Conservation (phyloP, 2,329 filamentous ascomycete genomes). For the Pseudocercospora macadamiae region DNA sequence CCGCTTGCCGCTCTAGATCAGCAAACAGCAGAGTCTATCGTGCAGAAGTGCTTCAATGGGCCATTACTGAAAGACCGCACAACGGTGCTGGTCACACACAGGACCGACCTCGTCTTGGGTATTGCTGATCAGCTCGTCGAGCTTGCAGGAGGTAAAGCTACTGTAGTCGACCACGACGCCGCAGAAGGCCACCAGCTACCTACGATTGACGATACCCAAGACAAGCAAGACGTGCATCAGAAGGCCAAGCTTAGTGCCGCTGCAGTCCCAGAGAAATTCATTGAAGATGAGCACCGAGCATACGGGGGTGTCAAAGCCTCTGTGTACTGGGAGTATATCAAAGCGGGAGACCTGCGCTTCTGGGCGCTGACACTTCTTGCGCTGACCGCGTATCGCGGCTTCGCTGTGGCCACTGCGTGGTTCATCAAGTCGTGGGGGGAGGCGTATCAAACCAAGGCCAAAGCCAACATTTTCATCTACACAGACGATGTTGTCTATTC, state of each 20-base stretch:
- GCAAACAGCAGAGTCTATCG: slow-evolving; percentile 65
- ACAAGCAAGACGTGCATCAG: slow-evolving; percentile 32
- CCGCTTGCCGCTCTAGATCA: slow-evolving; percentile 56
- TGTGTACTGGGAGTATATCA: slow-evolving; percentile 85
- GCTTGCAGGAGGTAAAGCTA: slow-evolving; percentile 63
- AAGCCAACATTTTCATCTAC: slow-evolving; percentile 20
- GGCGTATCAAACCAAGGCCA: slow-evolving; percentile 57
- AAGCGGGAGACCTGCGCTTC: slow-evolving; percentile 73
- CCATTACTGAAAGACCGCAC: slow-evolving; percentile 58
- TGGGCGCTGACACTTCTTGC: slow-evolving; percentile 69
- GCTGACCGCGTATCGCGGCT: slow-evolving; percentile 65
- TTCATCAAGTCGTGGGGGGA: slow-evolving; percentile 89
- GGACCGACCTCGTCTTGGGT: slow-evolving; percentile 70
- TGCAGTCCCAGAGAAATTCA: slow-evolving; percentile 71
- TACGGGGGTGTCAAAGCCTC: slow-evolving; percentile 73
- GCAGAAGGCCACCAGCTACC: slow-evolving; percentile 5
- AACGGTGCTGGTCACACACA: slow-evolving; percentile 65
- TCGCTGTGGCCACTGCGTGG: slow-evolving; percentile 71
- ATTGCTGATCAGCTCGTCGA: slow-evolving; percentile 75
- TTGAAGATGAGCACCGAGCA: slow-evolving; percentile 74
- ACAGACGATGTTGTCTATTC: slow-evolving; percentile 18
- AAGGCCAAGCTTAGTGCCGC: slow-evolving; percentile 52
- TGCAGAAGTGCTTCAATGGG: slow-evolving; percentile 60
- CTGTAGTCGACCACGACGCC: slow-evolving; percentile 29
- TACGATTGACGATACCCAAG: slow-evolving; percentile 14